Evolutionary conservation across 2,329 filamentous ascomycete genomes (phyloP), one percentile per base, ranked within the genome.

Genomic region (Phyllosticta citriasiana): DNA sequence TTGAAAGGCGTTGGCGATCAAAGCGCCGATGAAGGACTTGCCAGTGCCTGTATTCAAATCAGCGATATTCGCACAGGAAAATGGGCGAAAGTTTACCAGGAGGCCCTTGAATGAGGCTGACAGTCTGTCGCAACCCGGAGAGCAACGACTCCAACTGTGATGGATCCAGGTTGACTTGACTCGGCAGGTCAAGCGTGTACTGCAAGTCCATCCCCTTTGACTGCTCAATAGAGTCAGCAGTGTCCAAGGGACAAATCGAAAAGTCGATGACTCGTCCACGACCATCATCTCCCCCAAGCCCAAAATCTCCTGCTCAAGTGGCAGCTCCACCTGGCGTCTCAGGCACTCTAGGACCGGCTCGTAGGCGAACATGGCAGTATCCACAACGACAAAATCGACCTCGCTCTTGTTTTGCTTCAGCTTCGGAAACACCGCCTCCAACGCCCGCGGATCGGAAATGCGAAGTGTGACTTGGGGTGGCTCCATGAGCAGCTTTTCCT

Each of bases 1-100:
- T 22, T 84, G 72, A 0, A 91, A 67, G 0, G 77, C 70, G 58
- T 85, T 84, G 0, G 83, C 80, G 1, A 86, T 74, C 2, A 88
- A 73, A 0, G 87, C 84, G 0, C 88, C 88, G 2, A 89, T 80
- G 64, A 89, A 89, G 0, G 87, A 89, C 65, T 92, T 92, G 1
- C 88, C 88, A 0, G 87, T 91, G 0, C 86, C 85, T 85, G 54
- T 22, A 53, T 47, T 30, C 24, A 26, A 35, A 25, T 64, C 55
- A 60, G 57, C 62, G 33, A 56, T 63, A 59, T 56, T 19, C 33
- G 60, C 4, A 12, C 6, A 55, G 59, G 57, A 63, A 47, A 35
- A 57, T 16, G 27, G 9, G 3, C 40, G 55, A 59, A 19, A 56
- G n/a, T 73, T 63, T 76, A 84, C 84, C 87, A 65, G 88, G 88